Evolutionary conservation across 2,329 filamentous ascomycete species (phyloP), one percentile per base, ranked within the genome.

Genomic region (Diaporthe velutina): DNA sequence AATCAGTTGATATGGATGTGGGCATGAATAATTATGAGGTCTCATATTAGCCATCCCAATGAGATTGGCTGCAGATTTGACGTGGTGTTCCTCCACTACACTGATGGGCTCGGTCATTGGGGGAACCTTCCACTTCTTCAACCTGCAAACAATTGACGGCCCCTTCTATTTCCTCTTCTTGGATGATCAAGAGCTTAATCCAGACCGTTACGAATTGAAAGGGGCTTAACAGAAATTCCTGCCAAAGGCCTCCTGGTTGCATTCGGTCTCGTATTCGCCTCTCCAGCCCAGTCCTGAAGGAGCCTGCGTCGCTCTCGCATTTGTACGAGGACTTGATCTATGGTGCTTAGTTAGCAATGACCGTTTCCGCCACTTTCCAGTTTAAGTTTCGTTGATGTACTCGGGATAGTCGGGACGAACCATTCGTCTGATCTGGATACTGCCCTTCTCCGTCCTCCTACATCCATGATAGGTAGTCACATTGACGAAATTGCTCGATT

Each of bases 181-280:
- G 17, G 13, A 8, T 30, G n/a, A n/a, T 45, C 38, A 2, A 12
- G 22, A 9, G 13, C 25, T 5, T 25, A 9, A 40, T 25, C 5
- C 25, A 17, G 25, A 17, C 12, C 5, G 45, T 13, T 30, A 5
- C 1, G 19, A 45, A 13, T 30, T 33, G 17, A 22, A 40, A 2
- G 28, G 15, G 45, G 22, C 22, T 28, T 15, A 19, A 17, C 30
- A 52, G 30, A 30, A 10, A 28, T 13, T 12, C 22, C n/a, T 38
- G 2, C 22, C 4, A 38, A 2, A 67, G 19, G 12, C 2, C 13
- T 1, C 25, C 30, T 25, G 13, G 61, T 52, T 67, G 19, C 61
- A 67, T 52, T 67, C 61, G 61, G 45, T 67, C 61, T 64, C 60
- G 58, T 45, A 64, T 64, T 64, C 38, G 58, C 17, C 38, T 64